phyloP scores from a whole-genome alignment of 257 asterid species.

The Nicotiana paniculata region DNA sequence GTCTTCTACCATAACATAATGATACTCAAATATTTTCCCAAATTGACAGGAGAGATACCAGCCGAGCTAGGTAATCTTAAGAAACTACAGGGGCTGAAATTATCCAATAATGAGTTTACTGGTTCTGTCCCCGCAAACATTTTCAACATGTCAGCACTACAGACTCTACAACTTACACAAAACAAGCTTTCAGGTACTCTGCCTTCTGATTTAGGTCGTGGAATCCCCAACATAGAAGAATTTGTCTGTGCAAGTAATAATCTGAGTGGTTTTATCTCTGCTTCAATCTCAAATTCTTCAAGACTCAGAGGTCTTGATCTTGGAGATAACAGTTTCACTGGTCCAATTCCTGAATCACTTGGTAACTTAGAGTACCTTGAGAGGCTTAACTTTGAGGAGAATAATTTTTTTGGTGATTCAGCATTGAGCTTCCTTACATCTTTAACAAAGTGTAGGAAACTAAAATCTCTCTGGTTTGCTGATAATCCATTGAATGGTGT shows the following conservation, averaged over 20 bases:
- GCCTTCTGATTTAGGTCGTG: not conserved
- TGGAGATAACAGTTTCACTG: not conserved
- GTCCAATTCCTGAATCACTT: not conserved
- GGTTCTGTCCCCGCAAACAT: not conserved
- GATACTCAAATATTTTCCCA: not conserved
- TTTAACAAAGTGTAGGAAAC: not conserved
- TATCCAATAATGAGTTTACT: not conserved
- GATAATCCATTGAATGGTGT: not conserved
- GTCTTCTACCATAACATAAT: not conserved
- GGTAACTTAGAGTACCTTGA: not conserved
- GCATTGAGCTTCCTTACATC: not conserved
- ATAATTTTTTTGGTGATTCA: not conserved
- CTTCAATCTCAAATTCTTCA: not conserved
- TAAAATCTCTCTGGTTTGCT: fast-evolving
- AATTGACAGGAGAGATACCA: slow-evolving; percentile 1
- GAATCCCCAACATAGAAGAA: not conserved
- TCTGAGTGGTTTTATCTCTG: not conserved
- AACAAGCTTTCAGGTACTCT: not conserved
- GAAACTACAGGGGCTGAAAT: not conserved
- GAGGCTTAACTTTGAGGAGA: fast-evolving
- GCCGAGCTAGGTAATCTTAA: not conserved
- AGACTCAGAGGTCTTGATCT: not conserved
- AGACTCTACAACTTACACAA: not conserved
- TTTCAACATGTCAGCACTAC: not conserved
- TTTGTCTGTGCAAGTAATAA: not conserved